Evolutionary conservation across 495 filamentous ascomycete species (phyloP), one percentile per base, ranked within the genome.

Genomic region (Penicillium roqueforti): DNA sequence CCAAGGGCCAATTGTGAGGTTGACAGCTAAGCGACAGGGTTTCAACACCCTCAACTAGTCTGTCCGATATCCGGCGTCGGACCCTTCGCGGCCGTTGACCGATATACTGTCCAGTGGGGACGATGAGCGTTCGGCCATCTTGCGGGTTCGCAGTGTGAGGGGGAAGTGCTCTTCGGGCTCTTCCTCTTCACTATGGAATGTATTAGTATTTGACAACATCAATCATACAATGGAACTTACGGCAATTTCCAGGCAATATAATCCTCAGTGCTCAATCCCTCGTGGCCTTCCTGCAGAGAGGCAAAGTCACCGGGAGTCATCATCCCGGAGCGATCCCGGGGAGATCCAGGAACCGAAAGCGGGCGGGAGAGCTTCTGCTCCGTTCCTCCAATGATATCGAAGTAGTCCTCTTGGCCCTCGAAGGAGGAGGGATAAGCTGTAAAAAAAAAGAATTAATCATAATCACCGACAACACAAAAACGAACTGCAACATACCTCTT

Each of bases 231-330:
- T 43, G 26, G 13, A 52, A 87, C 91, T 87, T 82, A 97, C 88
- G 93, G 93, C 20, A 98, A 76, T 71, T 92, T 95, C 93, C 95
- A 98, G 38, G 93, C 86, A 58, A 97, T 87, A 65, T 98, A 97
- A 64, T 98, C 93, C 71, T 98, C 93, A 13, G 93, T 97, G 70
- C 83, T 91, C 57, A 98, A 71, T 3, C 93, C 93, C 70, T 98
- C 93, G 41, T 86, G 83, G 28, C 90, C 90, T 70, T 98, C 93
- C 71, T 97, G 95, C 25, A 98, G 72, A 45, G 89, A 95, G 3
- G 91, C 93, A 75, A 97, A 98, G 68, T 98, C 93, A 32, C 93
- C 93, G 16, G 93, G 93, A 1, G 93, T 98, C 95, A 98, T 97
- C 90, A 97, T 95, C 28, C 93, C 93, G 20, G 88, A 85, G 11